Evolutionary conservation across 2,329 filamentous ascomycete species (phyloP).

Genomic region (Ophiosphaerella narmari): DNA sequence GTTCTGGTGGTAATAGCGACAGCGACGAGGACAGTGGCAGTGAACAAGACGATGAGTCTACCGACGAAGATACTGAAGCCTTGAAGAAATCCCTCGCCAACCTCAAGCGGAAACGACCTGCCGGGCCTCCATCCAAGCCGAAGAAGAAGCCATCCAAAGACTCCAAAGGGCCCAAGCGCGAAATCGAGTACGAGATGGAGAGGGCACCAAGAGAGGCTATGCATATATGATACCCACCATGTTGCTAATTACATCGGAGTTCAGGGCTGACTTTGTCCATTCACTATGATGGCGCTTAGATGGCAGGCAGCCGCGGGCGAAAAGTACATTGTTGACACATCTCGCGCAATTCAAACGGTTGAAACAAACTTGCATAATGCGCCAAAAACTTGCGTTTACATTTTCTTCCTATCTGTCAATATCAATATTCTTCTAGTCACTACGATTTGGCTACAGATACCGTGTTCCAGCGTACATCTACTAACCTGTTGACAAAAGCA

Average conservation of each 20-base stretch:
- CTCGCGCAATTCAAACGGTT: too few species aligned
- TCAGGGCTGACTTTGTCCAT: background rate
- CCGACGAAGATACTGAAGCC: constrained; percentile 58
- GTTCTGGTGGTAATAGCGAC: constrained; percentile 62
- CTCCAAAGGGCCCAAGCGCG: constrained; percentile 63
- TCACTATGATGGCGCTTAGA: too few species aligned
- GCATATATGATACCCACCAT: constrained; percentile 33
- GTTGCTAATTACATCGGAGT: constrained; percentile 19
- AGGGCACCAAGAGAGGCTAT: constrained; percentile 54
- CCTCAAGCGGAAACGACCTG: constrained; percentile 62
- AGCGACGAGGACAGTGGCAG: constrained; percentile 57
- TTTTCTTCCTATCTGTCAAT: too few species aligned
- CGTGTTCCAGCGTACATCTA: too few species aligned
- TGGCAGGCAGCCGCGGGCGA: too few species aligned
- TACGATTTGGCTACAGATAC: too few species aligned
- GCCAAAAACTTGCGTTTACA: too few species aligned
- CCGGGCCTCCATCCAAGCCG: constrained; percentile 57
- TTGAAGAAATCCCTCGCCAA: constrained; percentile 61
- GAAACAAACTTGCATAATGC: too few species aligned
- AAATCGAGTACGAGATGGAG: constrained; percentile 81
- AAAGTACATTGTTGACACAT: too few species aligned
- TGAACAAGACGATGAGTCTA: constrained; percentile 60
- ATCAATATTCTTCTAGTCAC: too few species aligned
- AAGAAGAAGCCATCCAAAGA: constrained; percentile 59
- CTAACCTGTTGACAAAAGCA: too few species aligned